phyloP scores from a whole-genome alignment of 2,329 filamentous ascomycete species.

The Penicillium sp. region DNA sequence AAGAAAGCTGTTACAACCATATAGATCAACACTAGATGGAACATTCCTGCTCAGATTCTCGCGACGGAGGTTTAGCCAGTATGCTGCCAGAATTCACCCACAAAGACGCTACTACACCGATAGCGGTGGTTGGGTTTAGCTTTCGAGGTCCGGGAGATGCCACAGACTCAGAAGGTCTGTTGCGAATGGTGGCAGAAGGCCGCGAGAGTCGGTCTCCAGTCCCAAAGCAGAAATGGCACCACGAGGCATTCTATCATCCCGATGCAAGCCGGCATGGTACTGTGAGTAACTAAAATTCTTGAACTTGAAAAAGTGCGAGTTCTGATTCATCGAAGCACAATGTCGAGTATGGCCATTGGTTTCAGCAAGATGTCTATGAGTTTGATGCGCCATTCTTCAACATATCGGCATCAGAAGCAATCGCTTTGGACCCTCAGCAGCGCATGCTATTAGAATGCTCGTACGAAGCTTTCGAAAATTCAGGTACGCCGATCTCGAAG shows the following conservation, averaged over 20 bases:
- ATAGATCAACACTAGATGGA: not conserved
- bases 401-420: not conserved
- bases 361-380: not conserved
- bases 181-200: not conserved
- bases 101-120: not conserved
- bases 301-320: not conserved
- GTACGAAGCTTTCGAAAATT: not conserved
- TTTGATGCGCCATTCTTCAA: not conserved
- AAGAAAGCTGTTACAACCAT: not conserved
- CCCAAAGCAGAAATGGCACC: not conserved
- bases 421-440: not conserved
- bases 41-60: not conserved
- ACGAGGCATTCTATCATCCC: not conserved
- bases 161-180: not conserved
- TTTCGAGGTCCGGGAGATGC: not conserved
- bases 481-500: not conserved
- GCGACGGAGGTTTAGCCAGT: not conserved
- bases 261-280: not conserved
- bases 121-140: not conserved
- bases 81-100: not conserved
- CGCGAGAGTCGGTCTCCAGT: not conserved
- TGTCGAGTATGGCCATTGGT: not conserved
- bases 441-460: not conserved
- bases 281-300: not conserved
- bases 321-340: not conserved